These are phyloP conservation scores for Penicillium goetzii DNA, from an alignment of 495 filamentous ascomycete genomes.

Conservation along the genomic window DNA sequence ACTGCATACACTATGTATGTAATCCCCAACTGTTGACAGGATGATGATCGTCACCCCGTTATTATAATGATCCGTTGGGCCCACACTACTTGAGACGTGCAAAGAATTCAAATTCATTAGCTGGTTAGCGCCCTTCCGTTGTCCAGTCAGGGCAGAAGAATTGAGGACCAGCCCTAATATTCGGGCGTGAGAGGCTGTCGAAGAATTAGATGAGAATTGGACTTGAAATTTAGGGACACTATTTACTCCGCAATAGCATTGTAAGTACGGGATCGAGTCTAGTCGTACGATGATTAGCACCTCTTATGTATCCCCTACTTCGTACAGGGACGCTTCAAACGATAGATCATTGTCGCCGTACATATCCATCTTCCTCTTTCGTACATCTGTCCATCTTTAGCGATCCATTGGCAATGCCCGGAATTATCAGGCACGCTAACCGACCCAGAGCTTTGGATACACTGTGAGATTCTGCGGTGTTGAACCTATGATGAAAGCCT, in stretches of 20 bases:
- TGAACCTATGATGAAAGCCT: constrained; percentile 12
- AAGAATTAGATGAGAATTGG: background rate
- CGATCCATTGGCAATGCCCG: constrained; percentile 6
- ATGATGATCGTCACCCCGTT: constrained; percentile 20
- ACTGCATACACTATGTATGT: background rate
- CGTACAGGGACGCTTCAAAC: background rate
- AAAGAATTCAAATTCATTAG: constrained; percentile 16
- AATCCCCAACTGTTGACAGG: constrained; percentile 16
- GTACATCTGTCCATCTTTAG: background rate
- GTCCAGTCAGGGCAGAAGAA: background rate
- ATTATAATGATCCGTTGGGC: constrained; percentile 13
- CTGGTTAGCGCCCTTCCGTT: background rate
- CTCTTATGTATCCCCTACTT: background rate
- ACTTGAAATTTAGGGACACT: background rate
- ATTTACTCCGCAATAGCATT: background rate
- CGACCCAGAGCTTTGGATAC: constrained; percentile 24
- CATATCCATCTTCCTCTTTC: background rate
- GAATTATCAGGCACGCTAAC: constrained; percentile 26
- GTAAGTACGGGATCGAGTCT: background rate
- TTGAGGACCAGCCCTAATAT: background rate
- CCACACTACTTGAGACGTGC: constrained; percentile 4
- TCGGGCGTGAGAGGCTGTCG: constrained; percentile 4
- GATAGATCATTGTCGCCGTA: background rate
- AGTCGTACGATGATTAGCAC: background rate
- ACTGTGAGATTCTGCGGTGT: constrained; percentile 5